phyloP scores from a whole-genome alignment of 495 filamentous ascomycete species.

The Aspergillus sclerotiicarbonarius region DNA sequence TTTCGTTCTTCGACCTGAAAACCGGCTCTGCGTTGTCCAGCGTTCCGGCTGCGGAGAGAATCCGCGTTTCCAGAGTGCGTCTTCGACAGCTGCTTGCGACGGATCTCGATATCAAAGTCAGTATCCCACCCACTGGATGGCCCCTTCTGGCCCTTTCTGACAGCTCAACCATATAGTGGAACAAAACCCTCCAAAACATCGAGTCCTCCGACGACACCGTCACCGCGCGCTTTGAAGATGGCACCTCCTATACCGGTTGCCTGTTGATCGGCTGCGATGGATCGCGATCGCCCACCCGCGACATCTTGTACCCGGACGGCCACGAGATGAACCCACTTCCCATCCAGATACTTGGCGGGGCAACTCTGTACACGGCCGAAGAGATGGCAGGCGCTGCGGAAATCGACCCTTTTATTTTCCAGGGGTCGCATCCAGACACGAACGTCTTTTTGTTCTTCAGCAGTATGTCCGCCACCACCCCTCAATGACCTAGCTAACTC shows the following conservation, averaged over 20 bases:
- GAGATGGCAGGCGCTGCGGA: conserved; percentile 41
- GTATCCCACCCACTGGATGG: not conserved
- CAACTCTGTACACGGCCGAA: conserved; percentile 36
- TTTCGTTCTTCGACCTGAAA: conserved; percentile 53
- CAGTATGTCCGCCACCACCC: not conserved
- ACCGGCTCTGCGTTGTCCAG: conserved; percentile 44
- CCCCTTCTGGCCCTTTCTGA: not conserved
- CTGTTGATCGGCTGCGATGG: conserved; percentile 60
- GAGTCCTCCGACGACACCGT: conserved; percentile 34
- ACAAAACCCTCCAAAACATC: conserved; percentile 39
- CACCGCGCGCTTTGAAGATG: conserved; percentile 52
- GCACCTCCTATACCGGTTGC: conserved; percentile 41
- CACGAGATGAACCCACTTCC: conserved; percentile 43
- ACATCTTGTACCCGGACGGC: conserved; percentile 33
- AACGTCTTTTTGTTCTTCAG: conserved; percentile 54
- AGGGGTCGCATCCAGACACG: conserved; percentile 56
- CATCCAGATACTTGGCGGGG: conserved; percentile 48
- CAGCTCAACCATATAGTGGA: conserved; percentile 35
- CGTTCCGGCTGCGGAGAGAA: conserved; percentile 47
- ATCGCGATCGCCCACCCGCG: conserved; percentile 43
- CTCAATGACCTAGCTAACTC: not conserved
- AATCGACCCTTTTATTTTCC: conserved; percentile 61
- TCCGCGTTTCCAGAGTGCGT: conserved; percentile 49
- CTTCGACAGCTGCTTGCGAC: conserved; percentile 47
- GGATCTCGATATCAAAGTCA: conserved; percentile 46